Percentiles rank a stretch among this genome's conserved stretches.
These are phyloP conservation scores for Fagopyrum homotropicum DNA, from an alignment of 148 eudicot species.

Conservation along the genomic window DNA sequence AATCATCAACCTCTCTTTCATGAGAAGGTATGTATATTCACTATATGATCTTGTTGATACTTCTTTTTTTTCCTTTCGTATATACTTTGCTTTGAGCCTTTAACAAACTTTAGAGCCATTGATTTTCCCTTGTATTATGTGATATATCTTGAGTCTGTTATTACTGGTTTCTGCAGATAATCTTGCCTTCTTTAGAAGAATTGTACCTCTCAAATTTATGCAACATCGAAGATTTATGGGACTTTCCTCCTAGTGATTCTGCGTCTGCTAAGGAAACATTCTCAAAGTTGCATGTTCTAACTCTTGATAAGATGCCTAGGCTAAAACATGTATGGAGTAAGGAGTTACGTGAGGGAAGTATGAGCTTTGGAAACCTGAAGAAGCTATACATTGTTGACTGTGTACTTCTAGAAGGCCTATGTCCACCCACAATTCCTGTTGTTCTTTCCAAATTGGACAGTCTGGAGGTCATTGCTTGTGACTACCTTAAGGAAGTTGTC, in stretches of 20 bases:
- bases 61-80: not conserved
- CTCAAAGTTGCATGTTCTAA: not conserved
- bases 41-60: not conserved
- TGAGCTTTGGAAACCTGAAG: slow-evolving; percentile 5
- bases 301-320: slow-evolving; percentile 8
- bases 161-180: not conserved
- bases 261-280: not conserved
- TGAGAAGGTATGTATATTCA: not conserved
- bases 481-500: not conserved
- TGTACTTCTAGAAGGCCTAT: not conserved
- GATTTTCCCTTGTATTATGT: not conserved
- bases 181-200: slow-evolving; percentile 1
- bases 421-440: not conserved
- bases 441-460: not conserved
- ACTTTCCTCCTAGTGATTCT: slow-evolving; percentile 2
- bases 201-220: not conserved
- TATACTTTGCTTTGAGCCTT: not conserved
- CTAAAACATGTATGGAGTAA: slow-evolving; percentile 2
- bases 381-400: not conserved
- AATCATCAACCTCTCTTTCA: slow-evolving; percentile 3
- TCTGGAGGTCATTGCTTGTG: slow-evolving; percentile 5
- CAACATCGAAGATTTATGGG: not conserved
- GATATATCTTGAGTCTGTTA: not conserved
- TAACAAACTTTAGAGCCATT: not conserved
- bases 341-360: not conserved